Conservation (phyloP, 768 basidiomycete species). For the Agaricus sinodeliciosus region DNA sequence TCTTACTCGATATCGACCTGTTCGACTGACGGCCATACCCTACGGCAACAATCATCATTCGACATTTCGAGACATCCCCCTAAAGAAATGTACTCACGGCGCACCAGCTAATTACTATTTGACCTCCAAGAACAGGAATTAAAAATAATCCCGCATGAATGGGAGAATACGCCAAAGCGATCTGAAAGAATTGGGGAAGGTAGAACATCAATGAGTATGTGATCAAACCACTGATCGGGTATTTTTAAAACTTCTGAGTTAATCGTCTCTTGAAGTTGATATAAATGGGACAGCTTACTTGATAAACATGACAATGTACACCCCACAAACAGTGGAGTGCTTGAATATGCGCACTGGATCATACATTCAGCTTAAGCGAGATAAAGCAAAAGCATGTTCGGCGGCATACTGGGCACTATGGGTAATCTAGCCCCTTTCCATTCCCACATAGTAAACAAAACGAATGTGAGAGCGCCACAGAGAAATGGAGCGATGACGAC, state of each 20-base stretch:
- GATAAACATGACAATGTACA: constrained; percentile 65
- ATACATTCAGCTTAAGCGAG: neutral
- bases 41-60: constrained; percentile 16
- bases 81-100: constrained; percentile 28
- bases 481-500: constrained; percentile 55
- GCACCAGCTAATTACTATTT: constrained; percentile 51
- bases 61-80: neutral
- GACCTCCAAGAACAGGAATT: constrained; percentile 61
- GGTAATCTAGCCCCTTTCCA: constrained; percentile 65
- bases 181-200: constrained; percentile 72
- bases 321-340: constrained; percentile 56
- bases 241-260: neutral
- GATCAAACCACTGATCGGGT: constrained; percentile 42
- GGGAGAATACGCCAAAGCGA: constrained; percentile 59
- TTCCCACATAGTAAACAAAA: constrained; percentile 65
- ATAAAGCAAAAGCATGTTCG: neutral
- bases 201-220: constrained; percentile 65
- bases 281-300: constrained; percentile 32
- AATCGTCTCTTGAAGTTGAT: neutral
- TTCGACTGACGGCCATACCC: constrained; percentile 57
- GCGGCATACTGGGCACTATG: constrained; percentile 58
- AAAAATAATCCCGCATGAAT: constrained; percentile 54
- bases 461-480: constrained; percentile 46
- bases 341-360: constrained; percentile 64
- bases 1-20: constrained; percentile 54